Evolutionary conservation across 2,329 filamentous ascomycete species (phyloP).

Genomic region (Fusarium torulosum): DNA sequence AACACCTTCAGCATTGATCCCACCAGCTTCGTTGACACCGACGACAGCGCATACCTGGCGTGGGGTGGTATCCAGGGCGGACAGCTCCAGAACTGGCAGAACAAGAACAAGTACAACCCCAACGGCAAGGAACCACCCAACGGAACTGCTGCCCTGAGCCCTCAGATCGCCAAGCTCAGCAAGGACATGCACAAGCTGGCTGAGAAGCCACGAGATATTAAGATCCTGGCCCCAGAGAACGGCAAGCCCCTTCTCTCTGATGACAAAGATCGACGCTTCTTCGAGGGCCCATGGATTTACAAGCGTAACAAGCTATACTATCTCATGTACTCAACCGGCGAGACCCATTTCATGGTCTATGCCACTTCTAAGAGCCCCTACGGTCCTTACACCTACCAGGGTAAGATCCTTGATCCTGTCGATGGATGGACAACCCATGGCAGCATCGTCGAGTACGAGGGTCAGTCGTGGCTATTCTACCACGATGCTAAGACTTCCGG

Average conservation of each 20-base stretch:
- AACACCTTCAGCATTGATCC: slow-evolving; percentile 25
- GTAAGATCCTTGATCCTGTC: slow-evolving; percentile 16
- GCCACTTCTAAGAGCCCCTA: slow-evolving; percentile 19
- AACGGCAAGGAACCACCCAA: slow-evolving; percentile 15
- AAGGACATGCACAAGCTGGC: slow-evolving; percentile 25
- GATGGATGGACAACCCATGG: slow-evolving; percentile 25
- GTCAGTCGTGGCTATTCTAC: slow-evolving; percentile 27
- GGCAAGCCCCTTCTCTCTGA: slow-evolving; percentile 17
- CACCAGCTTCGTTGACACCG: slow-evolving; percentile 10
- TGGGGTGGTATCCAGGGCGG: slow-evolving; percentile 25
- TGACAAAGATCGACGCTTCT: slow-evolving; percentile 16
- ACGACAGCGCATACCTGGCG: background rate
- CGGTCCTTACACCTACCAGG: slow-evolving; percentile 26
- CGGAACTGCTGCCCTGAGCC: slow-evolving; percentile 6
- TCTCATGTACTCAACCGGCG: slow-evolving; percentile 23
- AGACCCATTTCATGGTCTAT: slow-evolving; percentile 18
- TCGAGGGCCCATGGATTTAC: slow-evolving; percentile 14
- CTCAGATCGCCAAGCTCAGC: slow-evolving; percentile 26
- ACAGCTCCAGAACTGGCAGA: slow-evolving; percentile 23
- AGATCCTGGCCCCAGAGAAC: slow-evolving; percentile 18
- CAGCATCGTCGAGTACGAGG: slow-evolving; percentile 24
- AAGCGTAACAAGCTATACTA: slow-evolving; percentile 28
- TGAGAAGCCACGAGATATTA: slow-evolving; percentile 22
- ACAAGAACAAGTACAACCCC: slow-evolving; percentile 18
- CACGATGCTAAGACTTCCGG: slow-evolving; percentile 22